Conservation (phyloP, 2,329 filamentous ascomycete genomes). For the Hirsutella thompsonii region DNA sequence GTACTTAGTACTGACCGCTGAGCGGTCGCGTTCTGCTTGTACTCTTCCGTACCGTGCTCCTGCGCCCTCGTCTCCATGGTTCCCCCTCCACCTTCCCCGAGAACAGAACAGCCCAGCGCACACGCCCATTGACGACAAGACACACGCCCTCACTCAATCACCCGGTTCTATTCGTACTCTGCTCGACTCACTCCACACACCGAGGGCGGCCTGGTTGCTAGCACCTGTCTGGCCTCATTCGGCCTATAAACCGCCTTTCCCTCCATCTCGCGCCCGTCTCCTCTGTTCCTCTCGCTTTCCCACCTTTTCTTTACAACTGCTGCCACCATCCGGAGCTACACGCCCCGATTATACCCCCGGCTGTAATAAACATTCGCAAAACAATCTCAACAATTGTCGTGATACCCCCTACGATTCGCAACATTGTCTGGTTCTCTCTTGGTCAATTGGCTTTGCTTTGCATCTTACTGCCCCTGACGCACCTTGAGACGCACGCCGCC, state of each 20-base stretch:
- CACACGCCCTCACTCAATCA: no score
- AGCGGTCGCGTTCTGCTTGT: no score
- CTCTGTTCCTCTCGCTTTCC: background rate
- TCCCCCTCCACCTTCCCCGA: no score
- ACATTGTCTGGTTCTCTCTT: background rate
- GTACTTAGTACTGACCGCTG: no score
- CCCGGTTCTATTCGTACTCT: background rate
- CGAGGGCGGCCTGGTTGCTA: background rate
- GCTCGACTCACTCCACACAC: background rate
- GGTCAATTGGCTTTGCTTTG: no score
- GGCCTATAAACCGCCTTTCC: constrained; percentile 10
- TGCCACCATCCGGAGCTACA: background rate
- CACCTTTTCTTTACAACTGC: background rate
- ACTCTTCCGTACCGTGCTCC: background rate
- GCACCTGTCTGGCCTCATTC: constrained; percentile 3
- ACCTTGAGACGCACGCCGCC: background rate
- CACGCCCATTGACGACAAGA: no score
- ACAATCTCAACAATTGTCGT: constrained; percentile 1
- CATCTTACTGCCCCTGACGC: no score
- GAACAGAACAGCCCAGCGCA: no score
- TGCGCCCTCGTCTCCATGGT: no score
- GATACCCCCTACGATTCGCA: constrained; percentile 1
- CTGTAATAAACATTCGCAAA: background rate
- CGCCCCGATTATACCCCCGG: background rate
- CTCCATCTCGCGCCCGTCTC: background rate